phyloP scores from a whole-genome alignment of 768 basidiomycete species.

The Macrolepiota fuliginosa region DNA sequence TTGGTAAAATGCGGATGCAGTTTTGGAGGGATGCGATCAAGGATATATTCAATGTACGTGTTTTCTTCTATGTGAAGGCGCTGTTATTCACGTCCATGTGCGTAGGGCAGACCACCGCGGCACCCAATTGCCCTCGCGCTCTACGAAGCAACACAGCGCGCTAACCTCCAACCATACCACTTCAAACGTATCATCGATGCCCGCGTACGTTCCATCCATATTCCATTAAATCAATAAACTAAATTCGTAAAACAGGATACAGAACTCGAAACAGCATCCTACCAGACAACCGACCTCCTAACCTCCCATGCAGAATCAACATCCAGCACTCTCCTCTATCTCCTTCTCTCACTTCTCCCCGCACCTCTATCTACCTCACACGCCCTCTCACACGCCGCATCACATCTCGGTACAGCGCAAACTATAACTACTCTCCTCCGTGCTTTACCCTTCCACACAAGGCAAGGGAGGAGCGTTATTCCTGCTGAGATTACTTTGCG shows the following conservation, averaged over 20 bases:
- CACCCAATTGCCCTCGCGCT: slow-evolving; percentile 82
- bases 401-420: slow-evolving; percentile 77
- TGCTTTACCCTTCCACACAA: slow-evolving; percentile 74
- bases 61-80: slow-evolving; percentile 16
- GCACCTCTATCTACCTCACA: slow-evolving; percentile 43
- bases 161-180: slow-evolving; percentile 67
- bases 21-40: slow-evolving; percentile 86
- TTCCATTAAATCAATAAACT: slow-evolving; percentile 3
- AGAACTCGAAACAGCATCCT: slow-evolving; percentile 61
- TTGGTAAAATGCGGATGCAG: slow-evolving; percentile 84
- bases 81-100: slow-evolving; percentile 12
- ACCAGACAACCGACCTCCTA: slow-evolving; percentile 66
- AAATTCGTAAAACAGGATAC: slow-evolving; percentile 42
- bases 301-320: slow-evolving; percentile 78
- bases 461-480: slow-evolving; percentile 67
- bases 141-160: slow-evolving; percentile 46
- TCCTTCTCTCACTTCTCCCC: slow-evolving; percentile 65
- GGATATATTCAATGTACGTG: slow-evolving; percentile 58
- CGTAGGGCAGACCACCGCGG: slow-evolving; percentile 69
- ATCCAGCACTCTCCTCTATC: slow-evolving; percentile 73
- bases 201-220: slow-evolving; percentile 47
- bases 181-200: slow-evolving; percentile 84
- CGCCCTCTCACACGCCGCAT: slow-evolving; percentile 70
- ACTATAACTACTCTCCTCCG: slow-evolving; percentile 71
- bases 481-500: slow-evolving; percentile 81